Base-by-base conservation (phyloP, 345 rosid genomes). In the Arabis alpina region DNA sequence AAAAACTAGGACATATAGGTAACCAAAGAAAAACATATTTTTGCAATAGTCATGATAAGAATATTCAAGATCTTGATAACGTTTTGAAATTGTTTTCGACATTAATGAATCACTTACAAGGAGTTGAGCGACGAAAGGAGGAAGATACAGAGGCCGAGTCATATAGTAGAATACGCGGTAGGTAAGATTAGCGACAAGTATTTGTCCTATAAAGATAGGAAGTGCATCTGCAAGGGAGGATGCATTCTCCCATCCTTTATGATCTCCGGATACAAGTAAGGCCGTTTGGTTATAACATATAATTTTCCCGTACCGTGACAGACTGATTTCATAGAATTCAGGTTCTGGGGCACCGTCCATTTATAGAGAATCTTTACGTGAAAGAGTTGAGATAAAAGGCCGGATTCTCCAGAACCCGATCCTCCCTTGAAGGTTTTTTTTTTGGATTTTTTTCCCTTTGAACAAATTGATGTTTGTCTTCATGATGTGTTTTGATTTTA, bases 71-170 rank as follows among this genome's bases (percentile, higher is more conserved):
- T 34, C 23, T 19, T 57, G 45, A 16, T 37, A 37, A 37, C 15
- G 40, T 10, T 54, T 8, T n/a, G 23, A 30, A 8, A 14, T 1
- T 25, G 68, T 32, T 40, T 27, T 43, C 19, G 32, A 45, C 44
- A 62, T 54, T n/a, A 42, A 48, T 41, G 3, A 76, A 71, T 70
- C 64, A 77, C 40, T 36, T 36, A 36, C 80, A 43, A 77, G 68
- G 61, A 77, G 40, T 45, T 77, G 80, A 45, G 80, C 70, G 47
- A 72, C 76, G 48, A 77, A 72, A 59, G 76, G 77, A 58, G 80
- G 80, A 65, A 77, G 28, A n/a, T 8, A 5, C 4, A 77, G 34
- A 43, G 68, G 69, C 1, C 77, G 69, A 28, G 25, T 58, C 41
- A 77, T 3, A 32, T 67, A 53, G 24, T 64, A 66, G 48, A 77